A percentile compares a stretch with the other conserved stretches of the same genome.
phyloP scores from a whole-genome alignment of 2,329 filamentous ascomycete genomes.

The Penicillium italicum region DNA sequence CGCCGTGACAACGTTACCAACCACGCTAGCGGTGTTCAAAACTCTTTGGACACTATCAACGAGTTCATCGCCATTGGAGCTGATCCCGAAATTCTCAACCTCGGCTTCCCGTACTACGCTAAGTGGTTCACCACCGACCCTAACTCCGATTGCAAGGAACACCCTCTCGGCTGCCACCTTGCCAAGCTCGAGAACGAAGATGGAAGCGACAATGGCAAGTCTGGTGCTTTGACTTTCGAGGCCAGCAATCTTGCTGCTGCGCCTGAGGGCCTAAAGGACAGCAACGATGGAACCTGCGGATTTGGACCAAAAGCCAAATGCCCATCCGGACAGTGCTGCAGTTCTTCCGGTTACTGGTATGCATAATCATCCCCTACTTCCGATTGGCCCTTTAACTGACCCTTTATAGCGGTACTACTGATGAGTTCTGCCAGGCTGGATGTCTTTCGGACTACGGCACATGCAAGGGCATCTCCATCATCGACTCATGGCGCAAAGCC shows the following conservation, averaged over 20 bases:
- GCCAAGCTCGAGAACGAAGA: conserved; percentile 57
- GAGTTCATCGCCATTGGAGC: conserved; percentile 59
- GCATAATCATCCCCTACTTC: neutral
- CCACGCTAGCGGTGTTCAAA: conserved; percentile 62
- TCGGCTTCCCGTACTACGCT: conserved; percentile 66
- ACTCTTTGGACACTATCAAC: conserved; percentile 54
- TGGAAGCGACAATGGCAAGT: conserved; percentile 57
- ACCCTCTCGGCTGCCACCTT: conserved; percentile 58
- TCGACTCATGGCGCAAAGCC: conserved; percentile 57
- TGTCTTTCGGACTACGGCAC: conserved; percentile 41
- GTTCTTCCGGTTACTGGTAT: conserved; percentile 38
- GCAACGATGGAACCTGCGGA: conserved; percentile 35
- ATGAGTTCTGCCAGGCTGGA: conserved; percentile 31
- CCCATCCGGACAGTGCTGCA: conserved; percentile 33
- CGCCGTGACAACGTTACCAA: conserved; percentile 60
- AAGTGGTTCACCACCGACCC: conserved; percentile 62
- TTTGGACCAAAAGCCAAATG: conserved; percentile 29
- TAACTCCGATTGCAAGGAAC: conserved; percentile 43
- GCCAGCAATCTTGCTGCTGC: conserved; percentile 26
- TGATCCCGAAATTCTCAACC: conserved; percentile 54
- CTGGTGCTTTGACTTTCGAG: conserved; percentile 51
- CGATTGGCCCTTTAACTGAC: conserved; percentile 12
- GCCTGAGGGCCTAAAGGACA: conserved; percentile 25
- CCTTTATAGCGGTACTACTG: conserved; percentile 29
- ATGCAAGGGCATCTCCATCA: conserved; percentile 49